Evolutionary conservation across 192 early-diverging fungal species (phyloP).

Genomic region (Thoreauomyces humboldtii): DNA sequence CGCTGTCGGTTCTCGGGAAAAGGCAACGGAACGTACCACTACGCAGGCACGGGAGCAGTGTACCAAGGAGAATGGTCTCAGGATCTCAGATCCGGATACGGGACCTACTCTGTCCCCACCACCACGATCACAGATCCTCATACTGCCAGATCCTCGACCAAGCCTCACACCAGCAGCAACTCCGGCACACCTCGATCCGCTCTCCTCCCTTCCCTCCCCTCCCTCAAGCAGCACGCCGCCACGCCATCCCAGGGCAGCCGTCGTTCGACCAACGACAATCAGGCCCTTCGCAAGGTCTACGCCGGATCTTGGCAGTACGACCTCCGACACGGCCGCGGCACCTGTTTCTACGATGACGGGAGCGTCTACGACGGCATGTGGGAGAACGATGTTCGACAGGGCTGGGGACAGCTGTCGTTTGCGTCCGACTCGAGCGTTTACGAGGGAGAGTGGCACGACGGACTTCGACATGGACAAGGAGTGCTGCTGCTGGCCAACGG

Average conservation of each 20-base stretch:
- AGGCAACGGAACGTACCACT: conserved; percentile 60
- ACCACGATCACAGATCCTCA: neutral
- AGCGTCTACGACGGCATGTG: conserved; percentile 54
- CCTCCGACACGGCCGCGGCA: conserved; percentile 48
- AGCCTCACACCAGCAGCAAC: no score
- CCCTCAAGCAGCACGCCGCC: conserved; percentile 14
- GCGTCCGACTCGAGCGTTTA: conserved; percentile 43
- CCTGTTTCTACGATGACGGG: conserved; percentile 56
- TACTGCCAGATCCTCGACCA: neutral
- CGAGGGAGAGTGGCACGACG: conserved; percentile 62
- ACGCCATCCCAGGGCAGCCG: conserved; percentile 1
- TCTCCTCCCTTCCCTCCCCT: conserved; percentile 14
- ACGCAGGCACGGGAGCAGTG: conserved; percentile 40
- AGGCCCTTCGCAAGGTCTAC: conserved; percentile 50
- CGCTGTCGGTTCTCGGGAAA: neutral
- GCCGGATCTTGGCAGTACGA: conserved; percentile 55
- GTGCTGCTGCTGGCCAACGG: conserved; percentile 52
- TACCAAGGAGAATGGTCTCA: conserved; percentile 60
- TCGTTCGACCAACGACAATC: neutral
- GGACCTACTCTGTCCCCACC: conserved; percentile 52
- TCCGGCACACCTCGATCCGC: no score
- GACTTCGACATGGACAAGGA: conserved; percentile 58
- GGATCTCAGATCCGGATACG: conserved; percentile 51
- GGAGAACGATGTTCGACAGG: conserved; percentile 51
- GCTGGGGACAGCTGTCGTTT: conserved; percentile 58